phyloP scores from a whole-genome alignment of 495 filamentous ascomycete genomes.

The Cercophora sp. region DNA sequence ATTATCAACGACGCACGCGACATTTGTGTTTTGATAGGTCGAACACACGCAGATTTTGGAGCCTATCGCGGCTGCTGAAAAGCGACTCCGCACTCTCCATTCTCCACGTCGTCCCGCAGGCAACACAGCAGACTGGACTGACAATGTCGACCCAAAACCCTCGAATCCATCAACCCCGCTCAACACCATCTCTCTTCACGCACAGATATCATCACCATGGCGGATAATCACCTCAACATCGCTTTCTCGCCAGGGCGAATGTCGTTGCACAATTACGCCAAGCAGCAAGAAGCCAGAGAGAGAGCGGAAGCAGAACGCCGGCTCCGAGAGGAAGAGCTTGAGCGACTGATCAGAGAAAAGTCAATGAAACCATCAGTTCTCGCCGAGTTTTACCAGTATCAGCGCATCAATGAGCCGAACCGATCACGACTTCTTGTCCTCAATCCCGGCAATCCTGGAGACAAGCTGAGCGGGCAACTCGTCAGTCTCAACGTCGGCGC shows the following conservation, averaged over 20 bases:
- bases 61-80: too few species aligned
- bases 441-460: slow-evolving; percentile 1
- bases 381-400: slow-evolving; percentile 12
- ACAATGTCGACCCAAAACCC: too few species aligned
- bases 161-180: too few species aligned
- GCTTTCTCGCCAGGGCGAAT: slow-evolving; percentile 9
- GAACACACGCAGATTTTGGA: too few species aligned
- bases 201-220: too few species aligned
- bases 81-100: too few species aligned
- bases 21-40: too few species aligned
- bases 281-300: slow-evolving; percentile 5
- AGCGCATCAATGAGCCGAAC: not conserved
- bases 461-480: slow-evolving; percentile 8
- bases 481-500: not conserved
- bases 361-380: slow-evolving; percentile 11
- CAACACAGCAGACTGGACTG: too few species aligned
- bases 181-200: too few species aligned
- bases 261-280: not conserved
- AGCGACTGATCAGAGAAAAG: slow-evolving; percentile 1
- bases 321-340: slow-evolving; percentile 2
- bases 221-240: not conserved
- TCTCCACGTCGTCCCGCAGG: too few species aligned
- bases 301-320: slow-evolving; percentile 1
- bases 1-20: too few species aligned
- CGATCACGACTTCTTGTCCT: slow-evolving; percentile 7